phyloP scores from a whole-genome alignment of 495 filamentous ascomycete species.

The Lophium mytilinum region DNA sequence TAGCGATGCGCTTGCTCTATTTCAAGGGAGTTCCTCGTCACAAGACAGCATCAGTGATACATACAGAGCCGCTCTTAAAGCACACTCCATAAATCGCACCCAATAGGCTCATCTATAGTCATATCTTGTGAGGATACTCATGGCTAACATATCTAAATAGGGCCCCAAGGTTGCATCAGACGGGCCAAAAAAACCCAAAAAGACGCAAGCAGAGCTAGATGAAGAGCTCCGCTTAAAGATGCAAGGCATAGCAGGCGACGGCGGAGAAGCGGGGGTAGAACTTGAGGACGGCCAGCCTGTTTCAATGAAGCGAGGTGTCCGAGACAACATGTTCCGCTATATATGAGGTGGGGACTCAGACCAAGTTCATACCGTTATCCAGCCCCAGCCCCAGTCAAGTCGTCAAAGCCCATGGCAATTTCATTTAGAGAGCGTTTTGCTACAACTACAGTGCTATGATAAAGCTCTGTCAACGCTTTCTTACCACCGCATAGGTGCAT shows the following conservation, averaged over 20 bases:
- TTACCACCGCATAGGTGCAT: no score
- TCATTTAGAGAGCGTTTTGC: no score
- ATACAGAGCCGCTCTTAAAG: no score
- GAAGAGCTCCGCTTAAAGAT: slow-evolving; percentile 59
- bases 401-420: no score
- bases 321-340: slow-evolving; percentile 69
- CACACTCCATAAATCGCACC: no score
- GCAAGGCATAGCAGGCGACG: slow-evolving; percentile 62
- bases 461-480: no score
- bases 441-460: no score
- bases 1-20: no score
- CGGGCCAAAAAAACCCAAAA: slow-evolving; percentile 24
- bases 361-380: no score
- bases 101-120: not conserved
- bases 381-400: no score
- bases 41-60: no score
- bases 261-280: slow-evolving; percentile 70
- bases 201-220: slow-evolving; percentile 56
- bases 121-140: not conserved
- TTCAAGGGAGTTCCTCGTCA: no score
- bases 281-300: slow-evolving; percentile 68
- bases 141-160: slow-evolving; percentile 11
- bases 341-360: slow-evolving; percentile 34
- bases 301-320: slow-evolving; percentile 70
- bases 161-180: slow-evolving; percentile 9